These are phyloP conservation scores for Candida sphagnicola DNA, from an alignment of 805 yeast genomes.

Conservation along the genomic window DNA sequence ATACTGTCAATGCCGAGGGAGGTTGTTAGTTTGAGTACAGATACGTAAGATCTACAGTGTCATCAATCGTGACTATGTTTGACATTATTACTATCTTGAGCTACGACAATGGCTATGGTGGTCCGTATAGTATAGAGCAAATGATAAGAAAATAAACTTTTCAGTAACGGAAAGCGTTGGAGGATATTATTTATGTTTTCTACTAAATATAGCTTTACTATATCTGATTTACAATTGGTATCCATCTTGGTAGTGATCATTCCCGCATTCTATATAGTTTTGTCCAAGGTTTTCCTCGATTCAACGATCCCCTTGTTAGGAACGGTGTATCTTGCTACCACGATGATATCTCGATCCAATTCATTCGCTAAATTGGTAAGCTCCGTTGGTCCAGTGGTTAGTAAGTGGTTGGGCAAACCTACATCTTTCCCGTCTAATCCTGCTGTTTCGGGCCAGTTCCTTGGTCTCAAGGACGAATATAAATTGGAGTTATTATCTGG, in stretches of 20 bases:
- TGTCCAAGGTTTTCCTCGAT: constrained; percentile 13
- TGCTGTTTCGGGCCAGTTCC: constrained; percentile 4
- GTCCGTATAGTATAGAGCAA: too few relatives aligned
- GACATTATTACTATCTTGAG: neutral
- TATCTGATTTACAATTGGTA: constrained; percentile 16
- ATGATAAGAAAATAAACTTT: too few relatives aligned
- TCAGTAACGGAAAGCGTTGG: too few relatives aligned
- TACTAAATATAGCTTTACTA: neutral
- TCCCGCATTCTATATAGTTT: constrained; percentile 15
- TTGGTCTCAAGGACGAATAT: constrained; percentile 15
- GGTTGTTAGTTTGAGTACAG: too few relatives aligned
- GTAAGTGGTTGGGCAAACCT: neutral
- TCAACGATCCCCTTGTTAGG: constrained; percentile 25
- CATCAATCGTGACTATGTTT: too few relatives aligned
- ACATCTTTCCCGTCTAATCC: neutral
- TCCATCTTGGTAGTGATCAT: constrained; percentile 13
- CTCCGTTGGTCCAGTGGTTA: neutral
- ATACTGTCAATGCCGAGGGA: too few relatives aligned
- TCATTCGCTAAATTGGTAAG: constrained; percentile 14
- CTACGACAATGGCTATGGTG: constrained; percentile 2
- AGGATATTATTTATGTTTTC: constrained; percentile 1
- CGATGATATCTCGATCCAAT: constrained; percentile 28
- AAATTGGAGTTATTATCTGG: constrained; percentile 37
- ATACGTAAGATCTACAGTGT: too few relatives aligned
- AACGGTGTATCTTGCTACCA: constrained; percentile 26